These are phyloP conservation scores for Cynanchum wilfordii DNA, from an alignment of 257 asterid species.

Conservation along the genomic window DNA sequence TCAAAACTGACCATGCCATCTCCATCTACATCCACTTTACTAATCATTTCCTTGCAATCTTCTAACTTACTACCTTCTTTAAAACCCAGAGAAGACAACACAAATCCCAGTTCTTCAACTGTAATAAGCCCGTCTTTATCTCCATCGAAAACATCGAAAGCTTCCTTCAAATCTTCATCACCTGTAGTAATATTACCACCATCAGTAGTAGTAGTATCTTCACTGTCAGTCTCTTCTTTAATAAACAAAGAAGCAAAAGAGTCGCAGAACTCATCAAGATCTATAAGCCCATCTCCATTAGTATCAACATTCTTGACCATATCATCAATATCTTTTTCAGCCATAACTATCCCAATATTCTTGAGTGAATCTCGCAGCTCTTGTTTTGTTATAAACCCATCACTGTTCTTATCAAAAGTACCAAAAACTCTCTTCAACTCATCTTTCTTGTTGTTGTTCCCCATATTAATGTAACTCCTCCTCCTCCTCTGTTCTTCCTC, in stretches of 20 bases:
- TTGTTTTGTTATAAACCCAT: constrained; percentile 64
- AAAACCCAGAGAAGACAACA: constrained; percentile 61
- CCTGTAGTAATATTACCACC: no score
- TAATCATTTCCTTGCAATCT: constrained; percentile 72
- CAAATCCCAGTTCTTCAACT: constrained; percentile 64
- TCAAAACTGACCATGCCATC: constrained; percentile 84
- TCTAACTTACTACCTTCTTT: constrained; percentile 55
- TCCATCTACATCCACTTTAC: constrained; percentile 71
- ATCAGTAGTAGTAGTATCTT: not conserved
- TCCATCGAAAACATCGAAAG: constrained; percentile 75
- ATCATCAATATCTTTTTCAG: constrained; percentile 56
- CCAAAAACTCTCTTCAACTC: constrained; percentile 48
- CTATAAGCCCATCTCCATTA: constrained; percentile 71
- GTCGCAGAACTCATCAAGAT: constrained; percentile 61
- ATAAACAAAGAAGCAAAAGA: constrained; percentile 42
- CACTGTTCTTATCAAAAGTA: constrained; percentile 75
- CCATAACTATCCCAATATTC: constrained; percentile 57
- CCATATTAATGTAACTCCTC: not conserved
- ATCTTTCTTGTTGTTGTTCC: constrained; percentile 8
- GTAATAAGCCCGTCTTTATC: constrained; percentile 69
- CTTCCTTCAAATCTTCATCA: constrained; percentile 53
- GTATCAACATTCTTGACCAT: constrained; percentile 61
- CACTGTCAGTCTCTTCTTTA: constrained; percentile 8
- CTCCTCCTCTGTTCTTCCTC: not conserved
- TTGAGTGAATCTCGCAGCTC: constrained; percentile 59